Evolutionary conservation across 352 stramenopile species (phyloP).

Genomic region (Phytophthora constricta): DNA sequence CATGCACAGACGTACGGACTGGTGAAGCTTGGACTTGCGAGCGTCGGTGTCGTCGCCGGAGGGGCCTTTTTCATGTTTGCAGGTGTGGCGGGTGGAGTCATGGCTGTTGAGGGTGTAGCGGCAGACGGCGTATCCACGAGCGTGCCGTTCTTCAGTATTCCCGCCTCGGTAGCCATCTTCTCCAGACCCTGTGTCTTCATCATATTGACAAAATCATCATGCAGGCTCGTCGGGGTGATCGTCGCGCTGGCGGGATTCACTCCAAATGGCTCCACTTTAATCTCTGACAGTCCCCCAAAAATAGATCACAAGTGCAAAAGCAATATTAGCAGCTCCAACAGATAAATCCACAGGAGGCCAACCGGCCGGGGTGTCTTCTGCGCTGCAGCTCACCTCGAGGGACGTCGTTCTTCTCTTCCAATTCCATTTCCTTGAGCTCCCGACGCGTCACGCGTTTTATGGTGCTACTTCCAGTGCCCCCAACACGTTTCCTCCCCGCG

Average conservation of each 20-base stretch:
- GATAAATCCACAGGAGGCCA: neutral
- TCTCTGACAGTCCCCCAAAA: conserved; percentile 8
- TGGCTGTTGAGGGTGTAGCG: conserved; percentile 15
- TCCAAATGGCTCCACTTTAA: conserved; percentile 47
- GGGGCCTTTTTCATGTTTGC: conserved; percentile 22
- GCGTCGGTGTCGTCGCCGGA: conserved; percentile 3
- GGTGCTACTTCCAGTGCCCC: conserved; percentile 27
- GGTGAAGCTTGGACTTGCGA: conserved; percentile 56
- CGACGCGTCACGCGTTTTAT: conserved; percentile 70
- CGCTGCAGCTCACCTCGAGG: conserved; percentile 37
- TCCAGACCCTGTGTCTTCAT: conserved; percentile 87
- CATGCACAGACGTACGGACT: conserved; percentile 55
- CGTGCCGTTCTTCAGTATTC: conserved; percentile 75
- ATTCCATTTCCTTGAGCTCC: conserved; percentile 80
- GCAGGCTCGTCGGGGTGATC: conserved; percentile 75
- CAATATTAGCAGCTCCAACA: neutral
- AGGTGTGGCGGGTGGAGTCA: conserved; percentile 15
- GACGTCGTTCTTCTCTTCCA: conserved; percentile 75
- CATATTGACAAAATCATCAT: conserved; percentile 89
- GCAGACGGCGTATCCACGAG: conserved; percentile 62
- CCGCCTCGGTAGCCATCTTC: conserved; percentile 83
- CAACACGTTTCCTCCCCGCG: conserved; percentile 49
- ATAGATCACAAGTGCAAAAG: neutral
- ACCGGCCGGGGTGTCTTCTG: no score
- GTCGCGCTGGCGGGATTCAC: conserved; percentile 40